Evolutionary conservation across 73 alveolate genomes (phyloP), one percentile per base, ranked within the genome.

Genomic region (Effrenium voratum): DNA sequence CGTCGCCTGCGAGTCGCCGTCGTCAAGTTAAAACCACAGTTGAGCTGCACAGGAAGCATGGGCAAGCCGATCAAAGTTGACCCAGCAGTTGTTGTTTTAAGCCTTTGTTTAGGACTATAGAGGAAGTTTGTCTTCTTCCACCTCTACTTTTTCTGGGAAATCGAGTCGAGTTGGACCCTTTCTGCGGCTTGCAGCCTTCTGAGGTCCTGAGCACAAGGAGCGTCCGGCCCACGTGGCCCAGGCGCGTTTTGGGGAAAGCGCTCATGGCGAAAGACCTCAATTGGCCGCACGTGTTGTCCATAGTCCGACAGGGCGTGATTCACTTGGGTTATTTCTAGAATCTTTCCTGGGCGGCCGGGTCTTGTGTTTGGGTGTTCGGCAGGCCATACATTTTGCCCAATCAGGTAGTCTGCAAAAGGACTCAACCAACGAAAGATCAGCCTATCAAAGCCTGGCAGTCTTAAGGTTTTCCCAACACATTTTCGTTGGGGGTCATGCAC

Each of bases 181-280:
- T 40, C 38, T 36, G 40, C 3, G 41, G 22, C 16, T n/a, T 75
- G 40, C 81, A 32, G 30, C 28, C 47, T 3, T 28, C n/a, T 22
- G 46, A 90, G 97, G 97, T 32, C 97, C 97, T 24, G 81, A 70
- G 76, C 66, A 90, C 97, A 66, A 47, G 46, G 97, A 90, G 41
- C 97, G 97, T 30, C 97, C 97, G 45, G n/a, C 97, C 57, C 97
- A 90, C 45, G 34, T 70, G 76, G 97, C 36, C 0, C n/a, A 72
- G 94, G 94, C 3, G 52, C 55, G 13, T 46, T 52, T 16, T 44
- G 36, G 87, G 28, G 63, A 1, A 32, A 3, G 36, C 32, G 40
- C 30, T n/a, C 16, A 24, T 66, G 77, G n/a, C n/a, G 30, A n/a
- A n/a, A 0, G 43, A 66, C 34, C 43, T 30, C 43, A 66, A 26